These are phyloP conservation scores for Sugiyamaella boreocaroliniensis DNA, from an alignment of 805 yeast species.

Conservation along the genomic window DNA sequence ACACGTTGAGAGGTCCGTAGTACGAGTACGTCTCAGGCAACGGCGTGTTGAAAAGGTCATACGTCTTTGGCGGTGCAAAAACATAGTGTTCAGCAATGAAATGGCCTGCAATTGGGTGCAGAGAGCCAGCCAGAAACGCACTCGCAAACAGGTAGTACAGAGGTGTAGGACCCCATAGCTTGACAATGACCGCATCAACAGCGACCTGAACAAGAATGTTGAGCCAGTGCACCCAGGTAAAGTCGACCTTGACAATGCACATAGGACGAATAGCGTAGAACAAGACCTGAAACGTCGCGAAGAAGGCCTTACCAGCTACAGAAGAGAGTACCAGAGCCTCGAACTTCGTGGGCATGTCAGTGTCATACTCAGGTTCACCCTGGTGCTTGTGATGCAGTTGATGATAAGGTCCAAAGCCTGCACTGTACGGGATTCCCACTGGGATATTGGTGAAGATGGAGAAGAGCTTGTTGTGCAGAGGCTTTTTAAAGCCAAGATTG, in stretches of 20 bases:
- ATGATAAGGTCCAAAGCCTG: constrained; percentile 85
- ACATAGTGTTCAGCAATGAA: constrained; percentile 93
- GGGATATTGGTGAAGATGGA: constrained; percentile 76
- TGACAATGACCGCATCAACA: constrained; percentile 54
- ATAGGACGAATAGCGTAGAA: constrained; percentile 89
- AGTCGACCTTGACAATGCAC: constrained; percentile 67
- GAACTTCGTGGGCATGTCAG: constrained; percentile 76
- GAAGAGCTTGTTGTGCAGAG: constrained; percentile 68
- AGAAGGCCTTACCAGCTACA: constrained; percentile 80
- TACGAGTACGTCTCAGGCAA: constrained; percentile 79
- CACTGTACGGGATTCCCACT: constrained; percentile 84
- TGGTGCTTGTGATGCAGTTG: constrained; percentile 84
- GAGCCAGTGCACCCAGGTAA: constrained; percentile 67
- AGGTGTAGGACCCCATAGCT: constrained; percentile 57
- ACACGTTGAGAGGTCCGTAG: constrained; percentile 67
- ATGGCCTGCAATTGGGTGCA: constrained; percentile 94
- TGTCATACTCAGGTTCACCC: constrained; percentile 78
- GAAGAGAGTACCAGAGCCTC: constrained; percentile 72
- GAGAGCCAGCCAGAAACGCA: constrained; percentile 81
- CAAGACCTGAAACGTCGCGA: constrained; percentile 81
- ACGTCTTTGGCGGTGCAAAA: constrained; percentile 49
- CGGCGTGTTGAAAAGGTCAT: constrained; percentile 24
- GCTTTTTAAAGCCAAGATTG: constrained; percentile 74
- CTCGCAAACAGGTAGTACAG: constrained; percentile 62
- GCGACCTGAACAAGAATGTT: constrained; percentile 55